Percentiles rank a stretch among this genome's conserved stretches.
Conservation (phyloP, 2,329 filamentous ascomycete species). For the Alternaria postmessia region DNA sequence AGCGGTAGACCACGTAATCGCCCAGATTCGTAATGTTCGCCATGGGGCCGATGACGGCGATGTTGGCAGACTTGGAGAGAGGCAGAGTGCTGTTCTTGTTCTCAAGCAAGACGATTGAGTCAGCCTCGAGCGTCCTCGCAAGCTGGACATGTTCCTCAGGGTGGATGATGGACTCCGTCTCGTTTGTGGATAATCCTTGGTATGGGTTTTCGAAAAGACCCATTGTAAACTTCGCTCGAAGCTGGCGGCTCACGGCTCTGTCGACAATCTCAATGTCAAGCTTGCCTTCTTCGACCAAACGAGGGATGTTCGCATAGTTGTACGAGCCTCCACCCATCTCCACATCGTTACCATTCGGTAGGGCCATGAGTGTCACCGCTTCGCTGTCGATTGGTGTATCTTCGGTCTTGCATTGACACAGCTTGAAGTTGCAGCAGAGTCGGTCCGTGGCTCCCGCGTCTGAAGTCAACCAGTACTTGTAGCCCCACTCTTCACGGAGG, state of each 20-base stretch:
- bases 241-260: conserved; percentile 69
- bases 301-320: conserved; percentile 71
- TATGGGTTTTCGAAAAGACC: conserved; percentile 78
- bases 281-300: conserved; percentile 68
- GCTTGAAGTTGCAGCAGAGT: conserved; percentile 68
- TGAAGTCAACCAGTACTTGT: conserved; percentile 71
- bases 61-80: conserved; percentile 69
- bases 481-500: conserved; percentile 75
- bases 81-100: conserved; percentile 73
- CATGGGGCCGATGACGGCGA: conserved; percentile 80
- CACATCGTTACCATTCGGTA: conserved; percentile 74
- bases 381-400: conserved; percentile 68
- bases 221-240: conserved; percentile 73
- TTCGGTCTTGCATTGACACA: conserved; percentile 61
- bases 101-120: conserved; percentile 77
- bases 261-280: conserved; percentile 69
- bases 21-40: conserved; percentile 67
- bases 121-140: conserved; percentile 70
- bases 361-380: conserved; percentile 68
- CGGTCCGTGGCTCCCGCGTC: conserved; percentile 77
- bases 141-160: conserved; percentile 66
- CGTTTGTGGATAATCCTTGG: conserved; percentile 62
- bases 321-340: conserved; percentile 81
- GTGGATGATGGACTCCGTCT: conserved; percentile 68
- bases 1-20: conserved; percentile 74